Conservation (phyloP, 495 filamentous ascomycete genomes). For the Ascobolus immersus region DNA sequence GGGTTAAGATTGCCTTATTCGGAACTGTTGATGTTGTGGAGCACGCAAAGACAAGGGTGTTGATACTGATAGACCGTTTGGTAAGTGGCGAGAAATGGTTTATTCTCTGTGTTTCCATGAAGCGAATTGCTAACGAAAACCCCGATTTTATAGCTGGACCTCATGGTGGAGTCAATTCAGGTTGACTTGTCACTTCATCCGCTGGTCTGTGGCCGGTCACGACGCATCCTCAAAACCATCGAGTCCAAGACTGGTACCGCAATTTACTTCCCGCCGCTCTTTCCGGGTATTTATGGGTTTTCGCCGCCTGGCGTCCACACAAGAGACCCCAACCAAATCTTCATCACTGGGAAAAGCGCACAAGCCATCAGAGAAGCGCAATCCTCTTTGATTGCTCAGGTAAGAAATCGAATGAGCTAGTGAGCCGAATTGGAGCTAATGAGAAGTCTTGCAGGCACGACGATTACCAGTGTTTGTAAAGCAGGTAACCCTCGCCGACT, state of each 20-base stretch:
- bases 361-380: slow-evolving; percentile 68
- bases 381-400: slow-evolving; percentile 60
- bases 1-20: slow-evolving; percentile 76
- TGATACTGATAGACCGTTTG: slow-evolving; percentile 94
- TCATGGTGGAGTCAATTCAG: slow-evolving; percentile 54
- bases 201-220: slow-evolving; percentile 64
- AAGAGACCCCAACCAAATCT: slow-evolving; percentile 67
- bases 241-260: slow-evolving; percentile 82
- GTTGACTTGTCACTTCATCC: slow-evolving; percentile 74
- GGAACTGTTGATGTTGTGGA: slow-evolving; percentile 87
- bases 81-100: slow-evolving; percentile 26
- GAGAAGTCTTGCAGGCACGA: slow-evolving; percentile 8
- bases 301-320: slow-evolving; percentile 50
- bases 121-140: not conserved
- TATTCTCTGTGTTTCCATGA: not conserved
- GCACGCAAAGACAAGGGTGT: slow-evolving; percentile 81
- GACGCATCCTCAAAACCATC: slow-evolving; percentile 91
- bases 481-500: slow-evolving; percentile 55
- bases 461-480: slow-evolving; percentile 70
- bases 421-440: not conserved
- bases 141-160: slow-evolving; percentile 38
- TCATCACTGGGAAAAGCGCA: slow-evolving; percentile 66
- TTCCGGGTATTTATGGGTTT: slow-evolving; percentile 70
- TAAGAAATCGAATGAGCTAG: slow-evolving; percentile 18
- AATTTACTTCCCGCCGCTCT: slow-evolving; percentile 90